Evolutionary conservation across 2,329 filamentous ascomycete genomes (phyloP), one percentile per base, ranked within the genome.

Genomic region (Ilyonectria mors-panacis): DNA sequence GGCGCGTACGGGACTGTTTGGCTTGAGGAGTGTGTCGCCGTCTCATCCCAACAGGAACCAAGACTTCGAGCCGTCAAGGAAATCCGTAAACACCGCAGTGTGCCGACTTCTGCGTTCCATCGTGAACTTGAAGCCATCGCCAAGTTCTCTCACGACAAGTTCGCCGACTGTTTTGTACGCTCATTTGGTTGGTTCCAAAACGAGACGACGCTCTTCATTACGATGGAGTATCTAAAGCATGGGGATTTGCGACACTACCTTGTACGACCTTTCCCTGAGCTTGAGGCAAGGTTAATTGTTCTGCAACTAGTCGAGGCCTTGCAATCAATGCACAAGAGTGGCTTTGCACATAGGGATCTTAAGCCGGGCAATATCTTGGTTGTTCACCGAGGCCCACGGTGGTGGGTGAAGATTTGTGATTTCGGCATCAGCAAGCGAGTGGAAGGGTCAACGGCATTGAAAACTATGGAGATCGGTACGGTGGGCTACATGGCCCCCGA

Each of bases 71-170:
- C 50, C 10, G 30, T 54, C 8, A 54, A 54, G 50, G 50, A 54
- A 17, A 54, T 54, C n/a, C 30, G 30, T 8, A 54, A 54, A 13
- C 17, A n/a, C 8, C 50, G 15, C 7, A 19, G 15, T 19, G 50
- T 37, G 17, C 13, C 28, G 6, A 13, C 30, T 8, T 19, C 17
- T 3, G 28, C 19, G n/a, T 28, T 54, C 12, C n/a, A 54, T 19
- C 50, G 50, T 30, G 50, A 54, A 12, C 50, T 54, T 4, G 50
- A 54, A 17, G 50, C 50, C 10, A 33, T 54, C n/a, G 50, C 50
- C 8, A 54, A 54, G 30, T 54, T 54, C n/a, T 54, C 50, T 12
- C 28, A 54, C 7, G 28, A 33, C 10, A n/a, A 21, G 13, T 54
- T 54, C n/a, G 28, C 17, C 9, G 28, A 54, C 21, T 54, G 28